Base-by-base conservation (phyloP, 371 early-diverging fungal genomes). In the Dichotomocladium elegans region DNA sequence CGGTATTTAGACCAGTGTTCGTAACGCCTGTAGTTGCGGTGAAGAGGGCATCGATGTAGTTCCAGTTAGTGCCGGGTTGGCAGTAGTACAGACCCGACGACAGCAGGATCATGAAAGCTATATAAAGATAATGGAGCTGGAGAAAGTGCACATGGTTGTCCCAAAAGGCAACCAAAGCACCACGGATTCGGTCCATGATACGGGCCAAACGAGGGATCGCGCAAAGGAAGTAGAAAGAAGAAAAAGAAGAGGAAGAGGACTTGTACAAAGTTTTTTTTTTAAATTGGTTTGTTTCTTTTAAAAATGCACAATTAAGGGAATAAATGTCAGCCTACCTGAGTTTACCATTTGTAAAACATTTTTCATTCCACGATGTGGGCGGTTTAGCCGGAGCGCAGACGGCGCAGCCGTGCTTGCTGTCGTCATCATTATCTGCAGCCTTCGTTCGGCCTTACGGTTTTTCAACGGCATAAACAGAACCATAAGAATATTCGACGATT, bases 91-190 rank as follows among this genome's bases (percentile, higher is more conserved):
- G 40, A 0, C 52, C 58, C 0, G 77, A 73, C 11, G 56, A 43
- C 9, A 71, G n/a, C 8, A 73, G 59, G 31, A 56, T 52, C 37
- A 73, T 25, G 4, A 61, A 26, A 7, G 60, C 45, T 15, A 77
- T 71, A 37, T 77, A 77, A 10, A 60, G 37, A 35, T 77, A 77
- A 34, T 77, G 77, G 1, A 77, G 55, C 25, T 73, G 61, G 11
- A 77, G 49, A 45, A 77, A 77, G 43, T 73, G 77, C 17, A 77
- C 51, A 26, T 49, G 58, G 10, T 51, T 59, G 27, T 63, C 41
- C 54, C 72, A 75, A 22, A 66, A 60, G 31, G 52, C 45, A n/a
- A 30, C 56, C 26, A 56, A 11, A 29, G 56, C 41, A 27, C 46
- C 49, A 10, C 43, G 25, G 22, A 34, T 24, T 22, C 37, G 40